A percentile compares a stretch with the other conserved stretches of the same genome.
Evolutionary conservation across 2,329 filamentous ascomycete genomes (phyloP).

Genomic region (Aspergillus uvarum): DNA sequence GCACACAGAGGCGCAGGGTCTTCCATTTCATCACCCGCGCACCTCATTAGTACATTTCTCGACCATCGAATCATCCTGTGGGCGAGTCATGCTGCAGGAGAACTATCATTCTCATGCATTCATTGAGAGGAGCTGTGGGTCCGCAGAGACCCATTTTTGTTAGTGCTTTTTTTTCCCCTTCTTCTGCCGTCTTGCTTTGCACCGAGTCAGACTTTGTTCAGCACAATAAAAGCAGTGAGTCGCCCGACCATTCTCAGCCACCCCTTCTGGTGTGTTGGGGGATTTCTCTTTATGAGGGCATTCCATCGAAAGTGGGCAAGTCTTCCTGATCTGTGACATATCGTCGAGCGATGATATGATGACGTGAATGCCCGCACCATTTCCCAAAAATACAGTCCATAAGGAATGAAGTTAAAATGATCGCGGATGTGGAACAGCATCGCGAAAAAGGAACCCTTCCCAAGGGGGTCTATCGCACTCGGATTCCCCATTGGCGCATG

Average conservation of each 20-base stretch:
- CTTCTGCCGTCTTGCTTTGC: background rate
- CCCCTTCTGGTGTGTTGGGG: no score
- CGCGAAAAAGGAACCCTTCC: background rate
- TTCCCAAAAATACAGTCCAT: background rate
- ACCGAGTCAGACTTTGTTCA: background rate
- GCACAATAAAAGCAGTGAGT: background rate
- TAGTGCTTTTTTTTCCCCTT: background rate
- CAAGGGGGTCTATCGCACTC: background rate
- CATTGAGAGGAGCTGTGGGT: background rate
- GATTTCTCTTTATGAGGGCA: background rate
- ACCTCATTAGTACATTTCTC: background rate
- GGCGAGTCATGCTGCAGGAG: background rate
- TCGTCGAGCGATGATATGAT: background rate
- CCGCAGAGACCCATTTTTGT: background rate
- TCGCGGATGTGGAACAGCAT: background rate
- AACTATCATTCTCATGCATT: background rate
- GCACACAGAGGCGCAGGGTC: background rate
- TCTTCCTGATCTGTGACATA: background rate
- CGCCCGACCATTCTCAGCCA: background rate
- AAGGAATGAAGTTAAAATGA: background rate
- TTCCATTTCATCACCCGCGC: background rate
- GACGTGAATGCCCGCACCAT: background rate
- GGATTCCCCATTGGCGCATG: conserved; percentile 3
- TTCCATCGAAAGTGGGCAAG: background rate
- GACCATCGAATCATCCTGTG: no score